Evolutionary conservation across 768 basidiomycete species (phyloP).

Genomic region (Podaxis rugospora): DNA sequence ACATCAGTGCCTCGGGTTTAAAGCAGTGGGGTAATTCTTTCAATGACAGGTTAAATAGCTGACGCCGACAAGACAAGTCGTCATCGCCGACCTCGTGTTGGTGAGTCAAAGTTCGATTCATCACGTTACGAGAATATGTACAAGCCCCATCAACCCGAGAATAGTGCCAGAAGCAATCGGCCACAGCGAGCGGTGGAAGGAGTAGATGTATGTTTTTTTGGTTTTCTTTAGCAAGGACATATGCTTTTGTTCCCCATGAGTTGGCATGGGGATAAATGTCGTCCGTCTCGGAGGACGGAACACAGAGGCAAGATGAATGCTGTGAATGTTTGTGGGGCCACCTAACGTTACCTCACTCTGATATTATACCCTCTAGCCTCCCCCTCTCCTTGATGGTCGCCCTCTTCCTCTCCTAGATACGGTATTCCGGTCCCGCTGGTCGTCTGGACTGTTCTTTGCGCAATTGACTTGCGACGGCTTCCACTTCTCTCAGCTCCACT

Average conservation of each 20-base stretch:
- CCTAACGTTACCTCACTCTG: background rate
- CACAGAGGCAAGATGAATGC: background rate
- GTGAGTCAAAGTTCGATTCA: background rate
- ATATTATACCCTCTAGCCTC: constrained; percentile 1
- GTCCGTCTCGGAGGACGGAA: background rate
- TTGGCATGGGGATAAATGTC: background rate
- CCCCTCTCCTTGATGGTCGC: background rate
- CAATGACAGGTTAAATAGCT: background rate
- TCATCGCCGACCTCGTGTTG: background rate
- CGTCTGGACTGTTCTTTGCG: background rate
- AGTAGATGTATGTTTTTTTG: background rate
- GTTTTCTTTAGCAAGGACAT: background rate
- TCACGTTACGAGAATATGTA: background rate
- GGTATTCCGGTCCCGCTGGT: constrained; percentile 9
- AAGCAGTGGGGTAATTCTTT: background rate
- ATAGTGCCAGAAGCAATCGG: background rate
- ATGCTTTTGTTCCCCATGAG: background rate
- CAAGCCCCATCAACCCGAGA: background rate
- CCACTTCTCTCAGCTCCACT: background rate
- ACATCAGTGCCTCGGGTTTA: background rate
- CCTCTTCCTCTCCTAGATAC: background rate
- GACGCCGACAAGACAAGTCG: background rate
- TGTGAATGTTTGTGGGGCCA: background rate
- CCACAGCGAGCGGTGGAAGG: background rate
- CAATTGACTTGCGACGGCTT: constrained; percentile 15